Base-by-base conservation (phyloP, 306 rosid species). In the Sesbania bispinosa region DNA sequence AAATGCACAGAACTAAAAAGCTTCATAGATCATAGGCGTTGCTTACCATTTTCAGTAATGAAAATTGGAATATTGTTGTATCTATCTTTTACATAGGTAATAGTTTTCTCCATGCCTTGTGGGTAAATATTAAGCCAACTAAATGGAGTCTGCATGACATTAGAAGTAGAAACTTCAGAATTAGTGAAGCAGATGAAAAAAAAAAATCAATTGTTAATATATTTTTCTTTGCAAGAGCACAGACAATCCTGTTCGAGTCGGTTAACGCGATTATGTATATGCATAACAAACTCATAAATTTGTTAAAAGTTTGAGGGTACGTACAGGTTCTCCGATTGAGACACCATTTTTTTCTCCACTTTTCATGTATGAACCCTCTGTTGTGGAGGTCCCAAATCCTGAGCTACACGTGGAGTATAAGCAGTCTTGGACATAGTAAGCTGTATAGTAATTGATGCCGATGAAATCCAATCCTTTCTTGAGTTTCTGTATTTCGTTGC, bases 21-120 rank as follows among this genome's bases (percentile, higher is more conserved):
- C 29, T 32, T 5, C 27, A 29, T 36, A 36, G n/a, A 47, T 6
- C 1, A 46, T 35, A 50, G 10, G n/a, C 14, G 16, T 10, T 38
- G 32, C 80, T 67, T 54, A 89, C 97, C 97, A 65, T 92, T 87
- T 87, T 92, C 96, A 26, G 96, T 84, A 7, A 92, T 74, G 74
- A 87, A 85, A 75, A 89, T 79, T 18, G 90, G 94, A n/a, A 59
- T 76, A 21, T 92, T 87, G 16, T 85, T 87, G 86, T 92, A 89
- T 70, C 92, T 85, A 47, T 83, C 82, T 58, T 77, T 87, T 61
- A 86, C 64, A 64, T 89, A 87, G 1, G 81, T 79, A n/a, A 1
- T 89, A 67, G 0, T 71, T 72, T 65, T 87, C 89, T 27, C 84
- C 93, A 89, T 77, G 71, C 93, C 96, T 73, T 79, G 74, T 33